Evolutionary conservation across 2,329 filamentous ascomycete species (phyloP).

Genomic region (Pyrenophora seminiperda): DNA sequence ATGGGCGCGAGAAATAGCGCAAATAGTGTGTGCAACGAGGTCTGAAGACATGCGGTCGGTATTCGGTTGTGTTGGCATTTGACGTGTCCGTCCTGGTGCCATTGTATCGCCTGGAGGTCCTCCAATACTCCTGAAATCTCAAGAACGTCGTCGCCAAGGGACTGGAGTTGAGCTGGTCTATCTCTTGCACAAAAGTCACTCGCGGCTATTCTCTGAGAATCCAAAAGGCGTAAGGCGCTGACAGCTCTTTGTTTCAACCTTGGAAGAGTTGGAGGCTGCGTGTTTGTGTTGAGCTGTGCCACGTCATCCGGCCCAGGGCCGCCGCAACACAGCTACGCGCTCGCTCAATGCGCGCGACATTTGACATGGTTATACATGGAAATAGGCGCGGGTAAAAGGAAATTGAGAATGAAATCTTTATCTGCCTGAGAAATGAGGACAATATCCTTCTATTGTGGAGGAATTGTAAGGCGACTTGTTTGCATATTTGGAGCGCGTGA

Average conservation of each 20-base stretch:
- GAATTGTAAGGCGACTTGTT: neutral
- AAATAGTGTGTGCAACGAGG: neutral
- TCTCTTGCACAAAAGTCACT: no score
- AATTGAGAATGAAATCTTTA: neutral
- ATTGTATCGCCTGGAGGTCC: no score
- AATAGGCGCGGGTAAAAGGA: neutral
- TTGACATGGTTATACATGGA: neutral
- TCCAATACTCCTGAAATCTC: no score
- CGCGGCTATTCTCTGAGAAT: no score
- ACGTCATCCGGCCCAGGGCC: neutral
- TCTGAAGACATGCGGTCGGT: no score
- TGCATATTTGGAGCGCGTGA: conserved; percentile 1
- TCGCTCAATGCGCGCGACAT: neutral
- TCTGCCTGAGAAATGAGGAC: neutral
- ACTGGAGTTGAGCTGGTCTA: no score
- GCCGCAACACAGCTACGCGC: neutral
- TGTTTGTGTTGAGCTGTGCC: conserved; percentile 1
- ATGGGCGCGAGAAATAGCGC: neutral
- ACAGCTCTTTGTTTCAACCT: neutral
- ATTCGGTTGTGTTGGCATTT: no score
- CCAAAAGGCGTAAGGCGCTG: no score
- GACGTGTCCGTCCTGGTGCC: no score
- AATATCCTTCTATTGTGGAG: no score
- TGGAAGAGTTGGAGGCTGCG: neutral
- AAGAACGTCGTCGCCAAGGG: no score